Evolutionary conservation across 192 early-diverging fungal species (phyloP).

Genomic region (Coemansia sp.): DNA sequence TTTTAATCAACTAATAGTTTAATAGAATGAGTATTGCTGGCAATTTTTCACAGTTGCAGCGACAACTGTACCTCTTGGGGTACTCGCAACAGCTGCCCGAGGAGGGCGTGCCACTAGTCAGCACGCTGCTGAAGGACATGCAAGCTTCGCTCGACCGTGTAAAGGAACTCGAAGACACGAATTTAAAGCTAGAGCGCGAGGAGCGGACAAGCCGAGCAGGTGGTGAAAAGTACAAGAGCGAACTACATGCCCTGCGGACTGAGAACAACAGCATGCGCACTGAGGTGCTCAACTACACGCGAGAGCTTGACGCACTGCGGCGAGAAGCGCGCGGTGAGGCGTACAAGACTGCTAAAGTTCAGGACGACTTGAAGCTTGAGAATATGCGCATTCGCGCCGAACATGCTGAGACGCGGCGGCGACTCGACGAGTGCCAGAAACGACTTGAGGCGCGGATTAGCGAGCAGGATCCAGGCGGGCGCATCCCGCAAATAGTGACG

Average conservation of each 20-base stretch:
- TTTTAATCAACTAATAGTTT: background rate
- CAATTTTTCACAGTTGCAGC: constrained; percentile 35
- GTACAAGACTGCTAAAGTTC: constrained; percentile 17
- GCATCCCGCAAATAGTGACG: constrained; percentile 21
- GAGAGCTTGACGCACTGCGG: constrained; percentile 26
- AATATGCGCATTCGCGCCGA: constrained; percentile 37
- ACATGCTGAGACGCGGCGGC: constrained; percentile 14
- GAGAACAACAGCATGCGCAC: constrained; percentile 50
- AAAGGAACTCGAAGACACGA: constrained; percentile 36
- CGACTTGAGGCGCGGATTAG: constrained; percentile 19
- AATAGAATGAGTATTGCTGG: constrained; percentile 27
- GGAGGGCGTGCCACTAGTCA: constrained; percentile 25
- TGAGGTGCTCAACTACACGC: constrained; percentile 34
- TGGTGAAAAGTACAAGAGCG: constrained; percentile 13
- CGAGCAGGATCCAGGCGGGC: constrained; percentile 25
- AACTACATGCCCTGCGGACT: constrained; percentile 31
- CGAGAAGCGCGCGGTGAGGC: constrained; percentile 29
- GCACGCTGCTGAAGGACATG: constrained; percentile 42
- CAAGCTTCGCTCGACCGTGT: constrained; percentile 46
- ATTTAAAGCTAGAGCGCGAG: constrained; percentile 31
- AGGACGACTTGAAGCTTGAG: constrained; percentile 38
- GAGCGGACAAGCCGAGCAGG: constrained; percentile 32
- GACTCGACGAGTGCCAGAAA: constrained; percentile 28
- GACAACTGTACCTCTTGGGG: constrained; percentile 49
- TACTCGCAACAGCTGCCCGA: constrained; percentile 42